Percentiles rank a stretch among this genome's conserved stretches.
Evolutionary conservation across 129 eudicot genomes (phyloP).

Genomic region (Helichrysum umbraculigerum): DNA sequence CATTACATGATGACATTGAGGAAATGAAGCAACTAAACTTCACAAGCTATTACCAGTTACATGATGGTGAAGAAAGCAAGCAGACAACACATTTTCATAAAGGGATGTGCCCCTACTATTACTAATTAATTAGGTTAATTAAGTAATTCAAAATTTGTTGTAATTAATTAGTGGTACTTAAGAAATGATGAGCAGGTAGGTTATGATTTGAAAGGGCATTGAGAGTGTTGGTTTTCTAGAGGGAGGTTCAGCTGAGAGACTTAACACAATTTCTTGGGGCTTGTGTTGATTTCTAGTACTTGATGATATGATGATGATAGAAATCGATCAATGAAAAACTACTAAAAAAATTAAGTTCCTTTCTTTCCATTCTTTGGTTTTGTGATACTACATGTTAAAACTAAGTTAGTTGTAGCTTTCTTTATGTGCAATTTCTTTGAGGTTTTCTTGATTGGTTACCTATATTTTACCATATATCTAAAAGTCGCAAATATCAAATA

Average conservation of each 20-base stretch:
- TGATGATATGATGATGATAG: slow-evolving; percentile 17
- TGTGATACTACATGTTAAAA: slow-evolving; percentile 6
- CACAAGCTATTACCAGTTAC: slow-evolving; percentile 31
- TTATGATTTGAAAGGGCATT: slow-evolving; percentile 24
- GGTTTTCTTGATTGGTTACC: slow-evolving; percentile 2
- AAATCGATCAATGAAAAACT: slow-evolving; percentile 30
- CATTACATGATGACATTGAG: slow-evolving; percentile 49
- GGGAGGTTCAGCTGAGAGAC: slow-evolving; percentile 19
- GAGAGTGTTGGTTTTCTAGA: slow-evolving; percentile 23
- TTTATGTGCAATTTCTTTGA: slow-evolving; percentile 14
- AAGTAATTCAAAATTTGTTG: slow-evolving; percentile 20
- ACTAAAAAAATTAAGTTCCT: slow-evolving; percentile 22
- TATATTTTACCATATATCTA: not conserved
- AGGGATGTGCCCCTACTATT: slow-evolving; percentile 41
- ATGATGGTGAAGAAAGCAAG: slow-evolving; percentile 47
- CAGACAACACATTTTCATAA: slow-evolving; percentile 34
- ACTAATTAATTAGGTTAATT: slow-evolving; percentile 19
- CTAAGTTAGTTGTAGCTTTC: slow-evolving; percentile 15
- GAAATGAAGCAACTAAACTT: slow-evolving; percentile 51
- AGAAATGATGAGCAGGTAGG: slow-evolving; percentile 28
- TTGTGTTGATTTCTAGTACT: slow-evolving; percentile 30
- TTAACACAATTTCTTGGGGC: slow-evolving; percentile 26
- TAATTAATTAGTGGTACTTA: slow-evolving; percentile 23
- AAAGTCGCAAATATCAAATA: not conserved
- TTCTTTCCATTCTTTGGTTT: slow-evolving; percentile 27